A percentile compares a stretch with the other conserved stretches of the same genome.
These are phyloP conservation scores for Globisporangium camurandrum DNA, from an alignment of 352 stramenopile genomes.

Conservation along the genomic window DNA sequence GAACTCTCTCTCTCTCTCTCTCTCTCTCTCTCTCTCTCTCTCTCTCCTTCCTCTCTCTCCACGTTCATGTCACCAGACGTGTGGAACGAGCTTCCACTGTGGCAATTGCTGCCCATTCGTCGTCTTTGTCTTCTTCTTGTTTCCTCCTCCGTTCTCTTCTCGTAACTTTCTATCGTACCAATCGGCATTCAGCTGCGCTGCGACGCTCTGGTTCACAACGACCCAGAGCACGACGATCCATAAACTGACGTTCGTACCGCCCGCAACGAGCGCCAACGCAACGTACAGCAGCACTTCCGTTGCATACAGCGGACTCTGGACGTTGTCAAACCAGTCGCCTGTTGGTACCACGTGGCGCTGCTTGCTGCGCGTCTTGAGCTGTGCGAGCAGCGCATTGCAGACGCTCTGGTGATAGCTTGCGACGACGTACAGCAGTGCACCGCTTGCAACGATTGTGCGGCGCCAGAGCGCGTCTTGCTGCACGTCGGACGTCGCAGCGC, in stretches of 20 bases:
- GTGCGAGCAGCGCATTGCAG: slow-evolving; percentile 48
- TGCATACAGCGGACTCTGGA: slow-evolving; percentile 58
- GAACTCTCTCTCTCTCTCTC: too few relatives aligned
- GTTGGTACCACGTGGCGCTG: slow-evolving; percentile 45
- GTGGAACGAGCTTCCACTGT: slow-evolving; percentile 28
- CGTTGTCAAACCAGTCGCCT: slow-evolving; percentile 58
- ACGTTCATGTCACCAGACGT: slow-evolving; percentile 21
- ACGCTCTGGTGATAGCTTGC: slow-evolving; percentile 50
- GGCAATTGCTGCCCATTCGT: too few relatives aligned
- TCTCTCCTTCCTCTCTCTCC: too few relatives aligned
- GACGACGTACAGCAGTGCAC: slow-evolving; percentile 31
- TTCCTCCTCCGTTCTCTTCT: slow-evolving; percentile 13
- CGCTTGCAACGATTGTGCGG: slow-evolving; percentile 13
- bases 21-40: too few relatives aligned
- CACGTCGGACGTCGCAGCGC: slow-evolving; percentile 9
- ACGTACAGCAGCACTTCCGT: slow-evolving; percentile 61
- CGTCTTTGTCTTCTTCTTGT: too few relatives aligned
- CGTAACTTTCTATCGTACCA: slow-evolving; percentile 62
- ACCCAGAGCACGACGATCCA: slow-evolving; percentile 52
- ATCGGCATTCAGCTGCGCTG: slow-evolving; percentile 38
- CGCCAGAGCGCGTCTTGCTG: slow-evolving; percentile 16
- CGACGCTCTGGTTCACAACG: slow-evolving; percentile 50
- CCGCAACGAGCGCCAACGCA: slow-evolving; percentile 33
- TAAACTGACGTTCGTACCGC: slow-evolving; percentile 26
- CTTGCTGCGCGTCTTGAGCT: slow-evolving; percentile 41